Base-by-base conservation (phyloP, 306 rosid species). In the Heteromeles arbutifolia region DNA sequence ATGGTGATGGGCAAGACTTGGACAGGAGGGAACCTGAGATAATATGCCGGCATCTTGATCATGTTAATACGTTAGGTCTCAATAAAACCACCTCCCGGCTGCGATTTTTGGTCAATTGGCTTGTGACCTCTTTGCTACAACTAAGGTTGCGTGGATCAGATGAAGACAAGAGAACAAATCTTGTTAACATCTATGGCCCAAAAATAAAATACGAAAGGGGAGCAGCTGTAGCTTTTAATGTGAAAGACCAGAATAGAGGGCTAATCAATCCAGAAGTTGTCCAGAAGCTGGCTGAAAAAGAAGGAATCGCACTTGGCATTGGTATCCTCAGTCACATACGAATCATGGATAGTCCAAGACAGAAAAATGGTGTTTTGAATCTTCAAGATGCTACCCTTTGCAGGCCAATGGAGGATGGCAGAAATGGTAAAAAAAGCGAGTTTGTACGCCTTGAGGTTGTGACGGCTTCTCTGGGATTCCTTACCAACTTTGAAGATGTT, bases 121-220 rank as follows among this genome's bases (percentile, higher is more conserved):
- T 95, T 26, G 96, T 90, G 74, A 92, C 98, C 72, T 95, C 97
- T 0, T 77, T 95, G 70, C 82, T 95, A 76, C 98, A 95, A 77
- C 80, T 95, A 45, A 85, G 87, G 77, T 76, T 95, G 67, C 72
- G 86, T 1, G 85, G 77, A 77, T 62, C 90, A 22, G 87, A 85
- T 54, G 87, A 74, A 53, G 86, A 72, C 67, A 85, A 76, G 17
- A 80, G 83, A 66, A 48, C 64, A 34, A 84, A 76, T 74, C 95
- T 95, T 31, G 93, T 94, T 48, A 85, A 88, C 28, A 94, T 94
- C 72, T 94, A 94, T 71, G 98, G 98, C n/a, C 98, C 98, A 8
- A 94, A 94, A 69, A 91, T 94, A 58, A 94, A 94, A 82, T 94
- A 94, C 17, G 98, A 94, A 83, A 87, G 98, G 78, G 98, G 98